These are phyloP conservation scores for Fusarium sp. DNA, from an alignment of 2,329 filamentous ascomycete genomes.

Conservation along the genomic window DNA sequence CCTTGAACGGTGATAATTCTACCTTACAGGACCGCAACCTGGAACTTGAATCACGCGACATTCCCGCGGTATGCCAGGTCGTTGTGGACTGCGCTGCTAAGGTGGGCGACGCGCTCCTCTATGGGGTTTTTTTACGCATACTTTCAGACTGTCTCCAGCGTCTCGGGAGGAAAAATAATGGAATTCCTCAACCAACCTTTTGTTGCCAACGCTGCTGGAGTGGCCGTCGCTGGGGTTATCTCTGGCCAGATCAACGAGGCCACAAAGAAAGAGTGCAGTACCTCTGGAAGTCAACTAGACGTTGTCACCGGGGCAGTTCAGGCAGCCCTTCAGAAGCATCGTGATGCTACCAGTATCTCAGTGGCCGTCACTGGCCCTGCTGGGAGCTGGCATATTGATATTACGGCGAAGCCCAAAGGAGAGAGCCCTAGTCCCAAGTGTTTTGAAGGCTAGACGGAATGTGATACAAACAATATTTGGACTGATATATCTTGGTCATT, in stretches of 20 bases:
- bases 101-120: neutral
- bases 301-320: neutral
- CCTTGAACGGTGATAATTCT: neutral
- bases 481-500: too few species aligned
- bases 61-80: neutral
- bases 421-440: neutral
- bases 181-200: conserved; percentile 3
- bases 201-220: conserved; percentile 4
- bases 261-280: conserved; percentile 3
- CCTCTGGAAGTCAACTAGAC: neutral
- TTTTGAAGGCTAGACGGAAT: neutral
- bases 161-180: neutral
- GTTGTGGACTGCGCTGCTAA: neutral
- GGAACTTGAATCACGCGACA: neutral
- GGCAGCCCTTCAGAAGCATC: neutral
- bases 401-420: neutral
- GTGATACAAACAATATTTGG: too few species aligned
- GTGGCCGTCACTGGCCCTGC: neutral
- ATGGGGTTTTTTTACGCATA: neutral
- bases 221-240: conserved; percentile 1
- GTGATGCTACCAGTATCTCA: neutral
- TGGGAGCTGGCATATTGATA: neutral
- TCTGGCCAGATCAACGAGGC: conserved; percentile 5
- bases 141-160: neutral
- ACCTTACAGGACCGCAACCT: neutral